Evolutionary conservation across 805 yeast species (phyloP).

Genomic region (Yamadazyma endophytica): DNA sequence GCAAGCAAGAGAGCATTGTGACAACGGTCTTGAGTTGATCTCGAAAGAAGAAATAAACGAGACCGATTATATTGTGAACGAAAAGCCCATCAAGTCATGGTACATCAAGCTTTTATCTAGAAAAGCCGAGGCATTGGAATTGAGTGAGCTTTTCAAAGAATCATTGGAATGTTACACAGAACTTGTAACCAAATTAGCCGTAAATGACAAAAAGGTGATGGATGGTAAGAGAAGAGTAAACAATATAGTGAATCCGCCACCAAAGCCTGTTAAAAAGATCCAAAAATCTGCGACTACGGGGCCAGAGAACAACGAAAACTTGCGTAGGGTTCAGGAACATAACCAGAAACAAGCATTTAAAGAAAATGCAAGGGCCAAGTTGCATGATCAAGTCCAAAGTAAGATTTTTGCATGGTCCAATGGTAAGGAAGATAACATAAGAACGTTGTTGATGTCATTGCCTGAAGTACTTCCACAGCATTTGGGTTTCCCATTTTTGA

Average conservation of each 20-base stretch:
- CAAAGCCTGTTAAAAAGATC: slow-evolving; percentile 9
- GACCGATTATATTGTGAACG: slow-evolving; percentile 30
- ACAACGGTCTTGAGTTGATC: slow-evolving; percentile 42
- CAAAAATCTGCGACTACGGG: slow-evolving; percentile 3
- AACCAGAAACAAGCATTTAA: slow-evolving; percentile 40
- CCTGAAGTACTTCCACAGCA: slow-evolving; percentile 53
- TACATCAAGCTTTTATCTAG: slow-evolving; percentile 68
- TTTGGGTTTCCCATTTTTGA: slow-evolving; percentile 26
- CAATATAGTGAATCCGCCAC: slow-evolving; percentile 54
- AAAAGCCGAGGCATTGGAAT: slow-evolving; percentile 83
- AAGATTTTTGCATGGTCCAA: slow-evolving; percentile 59
- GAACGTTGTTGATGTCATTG: slow-evolving; percentile 71
- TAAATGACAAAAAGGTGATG: slow-evolving; percentile 56
- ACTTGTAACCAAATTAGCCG: slow-evolving; percentile 61
- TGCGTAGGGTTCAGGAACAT: slow-evolving; percentile 47
- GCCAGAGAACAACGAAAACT: slow-evolving; percentile 10
- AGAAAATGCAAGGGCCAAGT: slow-evolving; percentile 35
- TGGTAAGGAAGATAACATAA: slow-evolving; percentile 76
- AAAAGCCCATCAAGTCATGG: slow-evolving; percentile 59
- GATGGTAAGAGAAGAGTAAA: slow-evolving; percentile 83
- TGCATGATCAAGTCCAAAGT: slow-evolving; percentile 60
- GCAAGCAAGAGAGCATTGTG: slow-evolving; percentile 43
- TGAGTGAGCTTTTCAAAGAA: slow-evolving; percentile 62
- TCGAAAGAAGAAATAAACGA: slow-evolving; percentile 21
- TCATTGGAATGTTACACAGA: slow-evolving; percentile 60